Conservation (phyloP, 1,139 yeast species). For the Lodderomyces beijingensis region DNA sequence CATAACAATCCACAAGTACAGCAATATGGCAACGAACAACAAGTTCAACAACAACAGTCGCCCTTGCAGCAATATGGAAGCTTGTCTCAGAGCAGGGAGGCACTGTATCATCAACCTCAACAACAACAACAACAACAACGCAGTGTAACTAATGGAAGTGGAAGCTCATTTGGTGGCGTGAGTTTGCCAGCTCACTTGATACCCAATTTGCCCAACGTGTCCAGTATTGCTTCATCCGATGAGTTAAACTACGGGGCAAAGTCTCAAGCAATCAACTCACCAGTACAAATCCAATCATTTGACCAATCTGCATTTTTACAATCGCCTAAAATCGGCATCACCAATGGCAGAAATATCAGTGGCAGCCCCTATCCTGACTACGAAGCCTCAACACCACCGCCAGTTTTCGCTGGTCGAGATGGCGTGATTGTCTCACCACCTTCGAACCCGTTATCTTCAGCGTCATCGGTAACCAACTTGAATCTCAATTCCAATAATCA, state of each 20-base stretch:
- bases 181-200: neutral
- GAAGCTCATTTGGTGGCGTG: too few species aligned
- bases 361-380: slow-evolving; percentile 16
- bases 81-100: neutral
- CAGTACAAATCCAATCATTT: slow-evolving; percentile 3
- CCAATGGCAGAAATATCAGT: neutral
- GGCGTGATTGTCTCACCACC: slow-evolving; percentile 23
- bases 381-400: slow-evolving; percentile 21
- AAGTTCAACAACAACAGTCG: slow-evolving; percentile 4
- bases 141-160: too few species aligned
- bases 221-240: too few species aligned
- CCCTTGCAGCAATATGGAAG: neutral
- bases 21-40: slow-evolving; percentile 1
- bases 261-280: slow-evolving; percentile 5
- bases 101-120: neutral
- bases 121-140: slow-evolving; percentile 1
- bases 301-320: slow-evolving; percentile 6
- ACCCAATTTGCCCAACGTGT: slow-evolving; percentile 6
- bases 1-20: slow-evolving; percentile 1
- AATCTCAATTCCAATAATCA: slow-evolving; percentile 16
- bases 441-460: slow-evolving; percentile 31
- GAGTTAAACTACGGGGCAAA: too few species aligned
- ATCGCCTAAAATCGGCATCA: slow-evolving; percentile 4
- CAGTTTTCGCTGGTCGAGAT: slow-evolving; percentile 17
- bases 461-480: slow-evolving; percentile 38